Base-by-base conservation (phyloP, 768 basidiomycete species). In the Tulasnella sp. region DNA sequence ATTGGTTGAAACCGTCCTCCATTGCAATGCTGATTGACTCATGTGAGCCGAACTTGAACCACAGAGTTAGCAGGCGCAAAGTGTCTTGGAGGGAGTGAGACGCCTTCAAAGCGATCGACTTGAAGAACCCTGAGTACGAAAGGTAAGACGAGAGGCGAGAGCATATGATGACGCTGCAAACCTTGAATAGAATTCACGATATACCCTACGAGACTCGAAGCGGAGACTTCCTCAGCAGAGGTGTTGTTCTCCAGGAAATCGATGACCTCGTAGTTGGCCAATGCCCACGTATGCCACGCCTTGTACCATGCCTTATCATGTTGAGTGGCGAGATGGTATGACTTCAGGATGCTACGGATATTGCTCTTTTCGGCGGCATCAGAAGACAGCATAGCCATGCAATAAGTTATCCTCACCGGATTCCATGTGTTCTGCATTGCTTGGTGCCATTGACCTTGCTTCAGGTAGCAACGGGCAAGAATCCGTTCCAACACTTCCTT, bases 261-360 rank as follows among this genome's bases (percentile, higher is more conserved):
- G 79, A 99, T 91, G 80, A 98, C 94, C 77, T 98, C 95, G 80
- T 98, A 96, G 84, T 99, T 98, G 3, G 96, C 92, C 75, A 99
- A 86, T 2, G 98, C 97, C 95, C 96, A 99, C 0, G 95, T 95
- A 82, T 99, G 98, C 96, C 96, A 99, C 23, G 97, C 98, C 83
- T 99, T 98, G 85, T 98, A 98, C 98, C 98, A 99, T n/a, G 88
- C 87, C 5, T 92, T 90, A 83, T 99, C 97, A 80, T 94, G 94
- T 81, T 92, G 91, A 2, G 98, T 99, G 0, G 98, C 94, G 40
- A 92, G 87, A 73, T 89, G 87, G 84, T 98, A 98, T 5, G 93
- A 91, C 80, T 91, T 89, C 9, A 99, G 85, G 77, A 98, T 94
- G 67, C 93, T 91, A 74, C 91, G 89, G 32, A 92, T 89, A 78